A percentile compares a stretch with the other conserved stretches of the same genome.
phyloP scores from a whole-genome alignment of 225 moss, liverwort and hornwort species.

The Bryoerythrophyllum caledonicum region DNA sequence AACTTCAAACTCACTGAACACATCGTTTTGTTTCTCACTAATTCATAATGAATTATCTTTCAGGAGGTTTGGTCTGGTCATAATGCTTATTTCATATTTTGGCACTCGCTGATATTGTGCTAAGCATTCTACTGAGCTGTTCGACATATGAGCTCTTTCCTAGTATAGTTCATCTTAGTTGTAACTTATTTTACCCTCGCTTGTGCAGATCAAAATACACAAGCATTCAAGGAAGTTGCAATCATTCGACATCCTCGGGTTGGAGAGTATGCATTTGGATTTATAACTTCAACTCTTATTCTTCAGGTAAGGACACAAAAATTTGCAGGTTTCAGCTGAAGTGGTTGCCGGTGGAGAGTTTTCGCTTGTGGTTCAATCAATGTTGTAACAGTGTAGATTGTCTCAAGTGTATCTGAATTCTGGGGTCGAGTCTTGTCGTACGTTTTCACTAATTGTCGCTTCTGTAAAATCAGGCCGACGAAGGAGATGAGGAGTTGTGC shows the following conservation, averaged over 20 bases:
- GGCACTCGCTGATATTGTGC: neutral
- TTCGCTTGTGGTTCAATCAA: neutral
- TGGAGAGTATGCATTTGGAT: conserved; percentile 96
- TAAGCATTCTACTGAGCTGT: conserved; percentile 2
- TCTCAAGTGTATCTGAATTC: too few relatives aligned
- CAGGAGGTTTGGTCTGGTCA: neutral
- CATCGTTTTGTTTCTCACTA: neutral
- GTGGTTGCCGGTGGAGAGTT: neutral
- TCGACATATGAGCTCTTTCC: conserved; percentile 7
- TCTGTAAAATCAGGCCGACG: conserved; percentile 62
- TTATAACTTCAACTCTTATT: conserved; percentile 88
- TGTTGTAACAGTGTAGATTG: neutral
- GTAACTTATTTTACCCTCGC: neutral
- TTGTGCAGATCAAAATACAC: conserved; percentile 93
- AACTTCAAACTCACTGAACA: neutral
- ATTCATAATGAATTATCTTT: neutral
- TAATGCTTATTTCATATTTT: neutral
- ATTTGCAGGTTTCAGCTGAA: neutral
- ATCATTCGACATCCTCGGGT: conserved; percentile 96
- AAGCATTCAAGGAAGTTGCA: conserved; percentile 99
- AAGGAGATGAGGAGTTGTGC: conserved; percentile 95
- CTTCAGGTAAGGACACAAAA: conserved; percentile 63
- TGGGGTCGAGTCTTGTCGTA: neutral
- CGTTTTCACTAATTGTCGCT: neutral
- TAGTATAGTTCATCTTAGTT: conserved; percentile 5